phyloP scores from a whole-genome alignment of 495 filamentous ascomycete species.

The Penicillium waksmanii region DNA sequence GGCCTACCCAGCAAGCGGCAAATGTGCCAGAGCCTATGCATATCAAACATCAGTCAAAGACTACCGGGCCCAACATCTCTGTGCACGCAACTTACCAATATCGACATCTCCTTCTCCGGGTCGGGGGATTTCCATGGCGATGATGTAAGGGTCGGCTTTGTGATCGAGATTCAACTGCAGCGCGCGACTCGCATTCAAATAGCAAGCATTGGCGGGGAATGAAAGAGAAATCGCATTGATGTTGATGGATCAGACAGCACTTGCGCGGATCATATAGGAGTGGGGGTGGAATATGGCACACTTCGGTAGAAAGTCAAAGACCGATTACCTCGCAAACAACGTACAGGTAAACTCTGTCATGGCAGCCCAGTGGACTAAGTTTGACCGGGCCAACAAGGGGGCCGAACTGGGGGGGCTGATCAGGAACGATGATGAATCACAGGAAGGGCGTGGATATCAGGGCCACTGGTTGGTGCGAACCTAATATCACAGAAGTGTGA shows the following conservation, averaged over 20 bases:
- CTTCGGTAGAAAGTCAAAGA: neutral
- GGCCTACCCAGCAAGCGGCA: conserved; percentile 36
- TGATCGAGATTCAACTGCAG: neutral
- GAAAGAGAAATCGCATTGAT: neutral
- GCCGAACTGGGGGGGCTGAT: neutral
- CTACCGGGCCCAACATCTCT: neutral
- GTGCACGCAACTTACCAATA: conserved; percentile 27
- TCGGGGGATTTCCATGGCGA: conserved; percentile 33
- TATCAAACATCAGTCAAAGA: conserved; percentile 9
- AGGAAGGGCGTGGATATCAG: neutral
- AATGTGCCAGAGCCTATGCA: conserved; percentile 30
- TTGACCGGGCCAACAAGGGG: conserved; percentile 4
- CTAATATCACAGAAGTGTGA: neutral
- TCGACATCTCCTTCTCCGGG: conserved; percentile 36
- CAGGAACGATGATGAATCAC: neutral
- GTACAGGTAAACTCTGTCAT: neutral
- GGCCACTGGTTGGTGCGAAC: neutral
- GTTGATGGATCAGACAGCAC: neutral
- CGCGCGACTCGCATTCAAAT: neutral
- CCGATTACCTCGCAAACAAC: neutral
- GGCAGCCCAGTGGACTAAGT: neutral
- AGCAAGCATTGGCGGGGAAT: neutral
- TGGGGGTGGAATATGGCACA: neutral
- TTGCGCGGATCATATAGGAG: neutral
- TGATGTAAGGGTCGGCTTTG: conserved; percentile 7